These are phyloP conservation scores for Beauveria pseudobassiana DNA, from an alignment of 2,329 filamentous ascomycete species.

Conservation along the genomic window DNA sequence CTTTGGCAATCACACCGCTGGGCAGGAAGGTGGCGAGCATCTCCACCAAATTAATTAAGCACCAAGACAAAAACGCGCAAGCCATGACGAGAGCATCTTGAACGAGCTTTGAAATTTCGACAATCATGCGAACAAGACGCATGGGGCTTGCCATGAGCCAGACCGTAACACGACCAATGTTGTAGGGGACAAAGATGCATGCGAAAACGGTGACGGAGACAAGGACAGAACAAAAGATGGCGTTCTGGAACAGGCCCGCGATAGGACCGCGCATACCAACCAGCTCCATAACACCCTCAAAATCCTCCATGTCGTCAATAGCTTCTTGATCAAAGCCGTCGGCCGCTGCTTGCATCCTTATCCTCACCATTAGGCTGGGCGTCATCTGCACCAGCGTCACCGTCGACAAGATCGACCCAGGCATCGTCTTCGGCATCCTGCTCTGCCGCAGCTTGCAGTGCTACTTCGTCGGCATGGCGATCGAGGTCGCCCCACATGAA, in stretches of 20 bases:
- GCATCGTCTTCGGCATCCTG: constrained; percentile 46
- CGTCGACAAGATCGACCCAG: constrained; percentile 17
- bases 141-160: constrained; percentile 74
- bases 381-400: constrained; percentile 44
- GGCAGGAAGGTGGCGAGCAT: constrained; percentile 29
- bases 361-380: constrained; percentile 18
- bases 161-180: constrained; percentile 78
- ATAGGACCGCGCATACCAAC: constrained; percentile 94
- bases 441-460: constrained; percentile 27
- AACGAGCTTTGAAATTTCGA: constrained; percentile 67
- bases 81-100: constrained; percentile 67
- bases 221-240: constrained; percentile 85
- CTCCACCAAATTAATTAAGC: constrained; percentile 31
- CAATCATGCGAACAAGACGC: constrained; percentile 64
- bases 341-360: constrained; percentile 16
- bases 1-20: constrained; percentile 21
- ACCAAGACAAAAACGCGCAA: constrained; percentile 46
- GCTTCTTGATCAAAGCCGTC: constrained; percentile 67
- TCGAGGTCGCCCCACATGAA: constrained; percentile 57
- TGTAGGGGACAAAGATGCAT: constrained; percentile 86
- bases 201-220: constrained; percentile 79
- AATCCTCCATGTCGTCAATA: constrained; percentile 81
- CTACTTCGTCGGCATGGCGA: constrained; percentile 21
- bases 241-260: constrained; percentile 85
- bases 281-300: constrained; percentile 92